These are phyloP conservation scores for Solidago caesia DNA, from an alignment of 129 eudicot genomes.

Conservation along the genomic window DNA sequence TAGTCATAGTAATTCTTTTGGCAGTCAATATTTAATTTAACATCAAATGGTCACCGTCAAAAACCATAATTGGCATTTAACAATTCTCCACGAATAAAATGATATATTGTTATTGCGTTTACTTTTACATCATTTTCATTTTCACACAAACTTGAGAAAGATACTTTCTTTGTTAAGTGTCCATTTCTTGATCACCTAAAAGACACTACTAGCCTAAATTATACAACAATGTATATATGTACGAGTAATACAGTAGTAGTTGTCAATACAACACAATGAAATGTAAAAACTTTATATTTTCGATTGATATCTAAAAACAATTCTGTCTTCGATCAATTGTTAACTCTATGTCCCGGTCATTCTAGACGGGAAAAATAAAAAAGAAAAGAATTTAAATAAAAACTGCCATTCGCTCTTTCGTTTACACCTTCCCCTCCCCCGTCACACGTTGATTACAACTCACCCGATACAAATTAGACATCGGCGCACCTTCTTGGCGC, in stretches of 20 bases:
- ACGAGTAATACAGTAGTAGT: too few relatives aligned
- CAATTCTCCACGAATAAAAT: too few relatives aligned
- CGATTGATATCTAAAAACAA: slow-evolving; percentile 17
- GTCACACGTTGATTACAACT: background rate
- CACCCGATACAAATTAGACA: slow-evolving; percentile 25
- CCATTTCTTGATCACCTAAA: background rate
- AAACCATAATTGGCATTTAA: too few relatives aligned
- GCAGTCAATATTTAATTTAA: too few relatives aligned
- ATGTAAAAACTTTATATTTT: slow-evolving; percentile 18
- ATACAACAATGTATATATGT: background rate
- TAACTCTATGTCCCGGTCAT: slow-evolving; percentile 36
- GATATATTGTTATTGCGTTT: too few relatives aligned
- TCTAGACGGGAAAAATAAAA: slow-evolving; percentile 32
- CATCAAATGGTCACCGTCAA: too few relatives aligned
- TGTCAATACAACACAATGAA: background rate
- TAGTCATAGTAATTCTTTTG: too few relatives aligned
- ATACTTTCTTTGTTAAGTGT: too few relatives aligned
- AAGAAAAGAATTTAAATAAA: background rate
- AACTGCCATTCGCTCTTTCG: background rate
- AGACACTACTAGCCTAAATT: background rate
- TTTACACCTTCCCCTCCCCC: slow-evolving; percentile 7
- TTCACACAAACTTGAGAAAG: too few relatives aligned
- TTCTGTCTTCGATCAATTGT: slow-evolving; percentile 26
- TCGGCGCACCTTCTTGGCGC: slow-evolving; percentile 87
- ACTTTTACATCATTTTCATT: too few relatives aligned